phyloP scores from a whole-genome alignment of 1,284 basidiomycete genomes.

The Mycena citricolor region DNA sequence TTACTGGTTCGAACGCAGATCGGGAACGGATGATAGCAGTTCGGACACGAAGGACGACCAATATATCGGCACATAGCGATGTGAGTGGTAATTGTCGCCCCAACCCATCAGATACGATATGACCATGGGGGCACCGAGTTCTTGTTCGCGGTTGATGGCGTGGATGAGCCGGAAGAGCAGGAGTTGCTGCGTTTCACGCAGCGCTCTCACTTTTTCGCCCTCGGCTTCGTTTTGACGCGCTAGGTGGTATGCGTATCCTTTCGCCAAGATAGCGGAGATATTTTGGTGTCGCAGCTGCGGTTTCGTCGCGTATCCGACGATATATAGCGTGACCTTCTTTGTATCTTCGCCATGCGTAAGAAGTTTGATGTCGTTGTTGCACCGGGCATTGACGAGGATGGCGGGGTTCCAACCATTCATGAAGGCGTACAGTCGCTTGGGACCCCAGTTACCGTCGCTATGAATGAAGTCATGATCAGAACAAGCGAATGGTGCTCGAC shows the following conservation, averaged over 20 bases:
- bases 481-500: not conserved
- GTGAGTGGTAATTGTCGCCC: slow-evolving; percentile 35
- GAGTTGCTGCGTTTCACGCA: not conserved
- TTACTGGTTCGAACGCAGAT: not conserved
- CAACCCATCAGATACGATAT: slow-evolving; percentile 37
- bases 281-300: slow-evolving; percentile 20
- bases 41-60: slow-evolving; percentile 34
- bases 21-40: slow-evolving; percentile 24
- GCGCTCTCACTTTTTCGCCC: slow-evolving; percentile 18
- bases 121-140: slow-evolving; percentile 35
- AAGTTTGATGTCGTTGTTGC: slow-evolving; percentile 33
- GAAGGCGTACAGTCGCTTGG: slow-evolving; percentile 22
- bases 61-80: slow-evolving; percentile 32
- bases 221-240: not conserved
- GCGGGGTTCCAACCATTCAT: slow-evolving; percentile 29
- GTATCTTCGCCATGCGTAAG: slow-evolving; percentile 31
- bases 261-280: slow-evolving; percentile 27
- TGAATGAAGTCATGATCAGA: slow-evolving; percentile 1
- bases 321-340: slow-evolving; percentile 27
- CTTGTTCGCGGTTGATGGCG: slow-evolving; percentile 34
- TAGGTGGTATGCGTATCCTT: slow-evolving; percentile 25
- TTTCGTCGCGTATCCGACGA: slow-evolving; percentile 30
- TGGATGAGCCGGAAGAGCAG: slow-evolving; percentile 28
- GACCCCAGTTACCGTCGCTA: slow-evolving; percentile 28
- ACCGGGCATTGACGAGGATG: slow-evolving; percentile 9